Evolutionary conservation across 2,329 filamentous ascomycete species (phyloP).

Genomic region (Fusarium setosum): DNA sequence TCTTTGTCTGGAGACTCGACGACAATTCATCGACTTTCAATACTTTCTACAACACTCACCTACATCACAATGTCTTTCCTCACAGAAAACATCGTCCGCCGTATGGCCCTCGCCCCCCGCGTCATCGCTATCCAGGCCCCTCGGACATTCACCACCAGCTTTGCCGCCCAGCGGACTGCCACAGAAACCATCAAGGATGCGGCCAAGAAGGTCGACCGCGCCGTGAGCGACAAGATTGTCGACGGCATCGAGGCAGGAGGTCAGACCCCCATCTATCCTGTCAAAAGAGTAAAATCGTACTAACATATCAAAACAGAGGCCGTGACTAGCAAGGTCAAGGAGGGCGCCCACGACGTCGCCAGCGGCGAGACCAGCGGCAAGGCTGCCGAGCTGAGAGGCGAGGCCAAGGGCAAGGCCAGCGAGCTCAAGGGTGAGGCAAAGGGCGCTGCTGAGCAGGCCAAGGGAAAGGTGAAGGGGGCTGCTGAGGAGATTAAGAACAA

Average conservation of each 20-base stretch:
- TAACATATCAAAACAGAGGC: conserved; percentile 45
- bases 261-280: conserved; percentile 47
- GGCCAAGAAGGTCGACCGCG: conserved; percentile 68
- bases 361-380: conserved; percentile 47
- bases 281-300: background rate
- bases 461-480: conserved; percentile 47
- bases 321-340: conserved; percentile 61
- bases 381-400: conserved; percentile 50
- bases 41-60: background rate
- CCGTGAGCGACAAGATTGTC: conserved; percentile 70
- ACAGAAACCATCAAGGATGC: conserved; percentile 69
- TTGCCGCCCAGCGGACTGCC: conserved; percentile 58
- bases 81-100: conserved; percentile 58
- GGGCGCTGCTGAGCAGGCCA: conserved; percentile 52
- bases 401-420: conserved; percentile 52
- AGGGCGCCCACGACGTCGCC: conserved; percentile 50
- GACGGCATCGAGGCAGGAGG: conserved; percentile 69
- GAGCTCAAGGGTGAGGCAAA: conserved; percentile 57
- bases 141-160: conserved; percentile 63
- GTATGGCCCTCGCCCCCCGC: conserved; percentile 53
- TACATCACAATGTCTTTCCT: conserved; percentile 63
- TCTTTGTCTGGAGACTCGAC: background rate
- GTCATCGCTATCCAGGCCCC: conserved; percentile 53
- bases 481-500: conserved; percentile 34
- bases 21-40: background rate